Base-by-base conservation (phyloP, 1,139 yeast species). In the Yamadazyma buinensis region DNA sequence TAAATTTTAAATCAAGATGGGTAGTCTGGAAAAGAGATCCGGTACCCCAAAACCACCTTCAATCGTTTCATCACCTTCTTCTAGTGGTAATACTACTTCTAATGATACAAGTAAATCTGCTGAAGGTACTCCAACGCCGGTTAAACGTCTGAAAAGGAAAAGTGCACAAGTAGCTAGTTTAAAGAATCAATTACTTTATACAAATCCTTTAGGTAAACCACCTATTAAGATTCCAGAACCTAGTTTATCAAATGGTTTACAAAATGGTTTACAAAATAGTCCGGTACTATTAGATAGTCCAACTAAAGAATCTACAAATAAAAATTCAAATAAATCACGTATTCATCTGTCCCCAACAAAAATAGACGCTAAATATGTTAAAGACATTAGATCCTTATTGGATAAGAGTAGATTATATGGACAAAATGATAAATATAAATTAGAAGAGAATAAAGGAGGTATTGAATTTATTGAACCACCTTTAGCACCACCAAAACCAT, bases 381-480 rank as follows among this genome's bases (percentile, higher is more conserved):
- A 23, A 12, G 29, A 26, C 22, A 26, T 26, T 17, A 13, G 22
- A 13, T 26, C 22, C 7, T 14, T 26, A 22, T 26, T 26, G 29
- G 22, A 26, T 15, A 26, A 26, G 11, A 15, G 7, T 5, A 15
- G 15, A 14, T 5, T 26, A 7, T n/a, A 13, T 20, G 30, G 13
- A n/a, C 11, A 7, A 5, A 9, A 23, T 12, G 12, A 23, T 4
- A 11, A n/a, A 5, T 6, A 22, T 11, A n/a, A 28, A 15, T 11
- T 13, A 7, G 13, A 30, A 25, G 14, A 23, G 12, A 5, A 6
- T 7, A 17, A 17, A 23, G 17, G 32, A 4, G n/a, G n/a, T n/a
- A n/a, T n/a, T n/a, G 33, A 29, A 28, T 69, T 82, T 61, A 54
- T 61, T 11, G 92, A 84, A 51, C 90, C 92, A 0, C 68, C 66